Percentiles rank a stretch among this genome's conserved stretches.
Evolutionary conservation across 148 eudicot genomes (phyloP).

Genomic region (Vaccinium vitisidaea): DNA sequence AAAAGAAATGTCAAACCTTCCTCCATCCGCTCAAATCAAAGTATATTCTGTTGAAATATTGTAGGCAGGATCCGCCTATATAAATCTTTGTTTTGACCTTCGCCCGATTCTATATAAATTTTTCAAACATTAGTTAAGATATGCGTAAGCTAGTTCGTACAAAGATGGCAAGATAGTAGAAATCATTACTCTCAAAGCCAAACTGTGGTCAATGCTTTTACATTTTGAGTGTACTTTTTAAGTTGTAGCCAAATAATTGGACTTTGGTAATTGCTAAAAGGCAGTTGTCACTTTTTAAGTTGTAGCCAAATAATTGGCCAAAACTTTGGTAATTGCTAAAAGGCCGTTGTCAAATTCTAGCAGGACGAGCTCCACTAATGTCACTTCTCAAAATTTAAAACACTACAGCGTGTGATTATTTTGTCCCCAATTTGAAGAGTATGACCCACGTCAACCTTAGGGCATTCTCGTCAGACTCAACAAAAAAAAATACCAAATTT

Average conservation of each 20-base stretch:
- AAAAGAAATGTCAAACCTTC: too few relatives aligned
- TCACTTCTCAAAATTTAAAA: too few relatives aligned
- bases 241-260: background rate
- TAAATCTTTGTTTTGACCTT: too few relatives aligned
- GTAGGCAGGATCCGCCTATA: too few relatives aligned
- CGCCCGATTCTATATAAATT: background rate
- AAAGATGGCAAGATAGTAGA: background rate
- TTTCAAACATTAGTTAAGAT: background rate
- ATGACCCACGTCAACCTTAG: background rate
- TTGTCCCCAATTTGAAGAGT: too few relatives aligned
- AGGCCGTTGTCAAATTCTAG: background rate
- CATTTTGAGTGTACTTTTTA: background rate
- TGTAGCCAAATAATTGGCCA: background rate
- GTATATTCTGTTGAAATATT: too few relatives aligned
- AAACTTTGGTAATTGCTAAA: background rate
- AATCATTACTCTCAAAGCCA: background rate
- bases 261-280: background rate
- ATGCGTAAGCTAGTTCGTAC: background rate
- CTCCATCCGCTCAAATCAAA: too few relatives aligned
- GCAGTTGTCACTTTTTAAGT: background rate
- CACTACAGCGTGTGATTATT: too few relatives aligned
- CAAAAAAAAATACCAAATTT: too few relatives aligned
- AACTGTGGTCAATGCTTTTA: background rate
- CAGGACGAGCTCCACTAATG: background rate
- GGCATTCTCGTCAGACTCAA: too few relatives aligned